Evolutionary conservation across 331 rosid genomes (phyloP).

Genomic region (Cydonia oblonga): DNA sequence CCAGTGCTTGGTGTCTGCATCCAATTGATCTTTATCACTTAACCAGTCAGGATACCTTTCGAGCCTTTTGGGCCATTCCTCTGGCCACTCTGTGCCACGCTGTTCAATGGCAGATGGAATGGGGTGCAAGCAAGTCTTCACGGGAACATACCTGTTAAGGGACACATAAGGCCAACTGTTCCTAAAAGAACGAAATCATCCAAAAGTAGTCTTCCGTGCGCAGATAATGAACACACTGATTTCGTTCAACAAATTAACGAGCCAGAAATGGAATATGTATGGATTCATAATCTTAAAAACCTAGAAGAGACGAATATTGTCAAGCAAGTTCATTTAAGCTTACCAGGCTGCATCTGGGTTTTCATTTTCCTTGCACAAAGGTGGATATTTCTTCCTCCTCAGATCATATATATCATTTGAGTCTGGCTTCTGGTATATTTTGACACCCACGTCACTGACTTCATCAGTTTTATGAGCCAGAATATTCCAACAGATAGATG

Average conservation of each 20-base stretch:
- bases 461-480: conserved; percentile 90
- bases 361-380: conserved; percentile 79
- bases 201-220: not conserved
- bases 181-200: not conserved
- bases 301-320: conserved; percentile 5
- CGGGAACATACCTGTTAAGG: conserved; percentile 53
- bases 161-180: not conserved
- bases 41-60: conserved; percentile 79
- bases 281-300: not conserved
- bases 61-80: conserved; percentile 95
- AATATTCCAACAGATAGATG: conserved; percentile 86
- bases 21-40: conserved; percentile 51
- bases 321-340: conserved; percentile 11
- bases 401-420: conserved; percentile 62
- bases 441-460: conserved; percentile 71
- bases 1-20: conserved; percentile 81
- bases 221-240: not conserved
- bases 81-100: conserved; percentile 99
- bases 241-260: not conserved
- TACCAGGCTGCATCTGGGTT: conserved; percentile 95
- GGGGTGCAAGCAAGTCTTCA: conserved; percentile 65
- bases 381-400: conserved; percentile 81
- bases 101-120: conserved; percentile 79
- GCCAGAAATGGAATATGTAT: not conserved
- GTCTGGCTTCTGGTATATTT: conserved; percentile 86